Evolutionary conservation across 2,329 filamentous ascomycete species (phyloP).

Genomic region (Venturia oleaginea): DNA sequence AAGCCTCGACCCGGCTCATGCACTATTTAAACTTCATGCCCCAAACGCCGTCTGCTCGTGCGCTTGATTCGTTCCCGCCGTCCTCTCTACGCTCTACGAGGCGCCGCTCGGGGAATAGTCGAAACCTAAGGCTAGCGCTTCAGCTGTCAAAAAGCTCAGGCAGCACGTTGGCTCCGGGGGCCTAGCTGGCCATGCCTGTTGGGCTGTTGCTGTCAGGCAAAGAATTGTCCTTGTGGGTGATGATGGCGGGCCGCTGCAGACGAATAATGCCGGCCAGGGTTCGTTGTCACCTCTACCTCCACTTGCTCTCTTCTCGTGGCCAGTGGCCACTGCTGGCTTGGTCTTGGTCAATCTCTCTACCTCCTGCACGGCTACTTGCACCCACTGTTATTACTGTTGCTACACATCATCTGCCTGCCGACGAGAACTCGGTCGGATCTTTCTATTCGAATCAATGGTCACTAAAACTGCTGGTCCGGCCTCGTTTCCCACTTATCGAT

Average conservation of each 20-base stretch:
- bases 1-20: constrained; percentile 13
- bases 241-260: constrained; percentile 13
- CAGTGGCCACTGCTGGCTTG: neutral
- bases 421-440: constrained; percentile 3
- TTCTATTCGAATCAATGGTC: constrained; percentile 11
- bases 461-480: constrained; percentile 6
- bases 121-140: constrained; percentile 15
- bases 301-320: neutral
- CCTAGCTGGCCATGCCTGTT: constrained; percentile 7
- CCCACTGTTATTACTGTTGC: constrained; percentile 1
- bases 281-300: constrained; percentile 2
- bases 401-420: constrained; percentile 7
- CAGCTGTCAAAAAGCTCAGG: constrained; percentile 15
- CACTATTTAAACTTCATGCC: constrained; percentile 12
- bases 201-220: constrained; percentile 6
- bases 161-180: constrained; percentile 9
- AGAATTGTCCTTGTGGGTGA: constrained; percentile 13
- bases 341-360: constrained; percentile 5
- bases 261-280: constrained; percentile 12
- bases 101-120: constrained; percentile 15
- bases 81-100: neutral
- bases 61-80: constrained; percentile 9
- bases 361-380: constrained; percentile 9
- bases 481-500: constrained; percentile 6
- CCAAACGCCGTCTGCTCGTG: constrained; percentile 13